Evolutionary conservation across 139 green algal species (phyloP).

Genomic region (Micractinium sp.): DNA sequence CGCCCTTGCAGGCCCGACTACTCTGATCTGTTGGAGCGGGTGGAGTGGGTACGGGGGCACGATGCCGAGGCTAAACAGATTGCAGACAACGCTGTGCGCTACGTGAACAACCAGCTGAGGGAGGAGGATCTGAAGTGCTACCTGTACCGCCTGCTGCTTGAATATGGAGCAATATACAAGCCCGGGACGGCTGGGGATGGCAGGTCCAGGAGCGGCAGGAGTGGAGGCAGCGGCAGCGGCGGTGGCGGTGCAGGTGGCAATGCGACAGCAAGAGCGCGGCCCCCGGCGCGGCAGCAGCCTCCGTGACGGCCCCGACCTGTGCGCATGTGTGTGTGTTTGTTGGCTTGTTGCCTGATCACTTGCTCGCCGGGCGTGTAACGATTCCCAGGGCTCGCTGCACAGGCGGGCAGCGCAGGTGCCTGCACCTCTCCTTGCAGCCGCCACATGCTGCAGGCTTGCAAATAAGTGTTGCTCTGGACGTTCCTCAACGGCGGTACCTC

Average conservation of each 20-base stretch:
- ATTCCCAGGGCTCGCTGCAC: no score
- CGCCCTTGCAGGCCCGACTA: not conserved
- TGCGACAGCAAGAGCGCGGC: not conserved
- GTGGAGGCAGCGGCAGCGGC: not conserved
- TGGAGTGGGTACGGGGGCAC: not conserved
- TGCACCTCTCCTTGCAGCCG: not conserved
- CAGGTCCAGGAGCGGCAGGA: not conserved
- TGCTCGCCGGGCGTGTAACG: no score
- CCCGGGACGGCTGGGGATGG: not conserved
- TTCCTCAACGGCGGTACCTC: no score
- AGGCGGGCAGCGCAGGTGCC: not conserved
- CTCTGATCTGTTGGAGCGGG: not conserved
- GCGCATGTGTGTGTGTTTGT: not conserved
- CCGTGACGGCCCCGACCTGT: not conserved
- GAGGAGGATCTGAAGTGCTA: not conserved
- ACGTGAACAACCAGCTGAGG: not conserved
- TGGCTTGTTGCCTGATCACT: not conserved
- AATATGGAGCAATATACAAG: not conserved
- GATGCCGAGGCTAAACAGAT: not conserved
- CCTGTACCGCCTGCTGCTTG: slow-evolving; percentile 8
- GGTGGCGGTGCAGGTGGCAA: not conserved
- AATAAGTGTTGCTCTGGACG: not conserved
- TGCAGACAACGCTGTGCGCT: not conserved
- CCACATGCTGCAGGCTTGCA: not conserved
- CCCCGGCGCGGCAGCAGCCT: not conserved